phyloP scores from a whole-genome alignment of 2,329 filamentous ascomycete species.

The Ceratocystis alfenasii region DNA sequence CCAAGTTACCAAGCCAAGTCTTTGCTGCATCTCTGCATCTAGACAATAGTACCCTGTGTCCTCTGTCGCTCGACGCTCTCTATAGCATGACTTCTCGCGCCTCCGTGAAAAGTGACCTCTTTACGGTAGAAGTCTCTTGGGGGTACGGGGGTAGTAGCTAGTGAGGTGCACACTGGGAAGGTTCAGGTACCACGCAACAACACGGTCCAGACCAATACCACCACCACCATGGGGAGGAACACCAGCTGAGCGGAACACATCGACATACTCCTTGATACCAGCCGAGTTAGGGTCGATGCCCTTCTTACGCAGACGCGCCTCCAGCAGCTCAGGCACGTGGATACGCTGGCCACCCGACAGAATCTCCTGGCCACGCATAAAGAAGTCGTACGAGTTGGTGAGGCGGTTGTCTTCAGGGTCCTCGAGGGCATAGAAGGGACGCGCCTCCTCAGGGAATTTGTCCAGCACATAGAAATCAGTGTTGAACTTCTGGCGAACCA shows the following conservation, averaged over 20 bases:
- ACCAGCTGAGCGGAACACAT: slow-evolving; percentile 67
- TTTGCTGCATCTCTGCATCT: background rate
- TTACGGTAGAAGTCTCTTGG: slow-evolving; percentile 46
- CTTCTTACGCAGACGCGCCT: slow-evolving; percentile 63
- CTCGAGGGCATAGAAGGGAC: slow-evolving; percentile 86
- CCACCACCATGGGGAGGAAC: slow-evolving; percentile 85
- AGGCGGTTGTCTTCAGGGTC: slow-evolving; percentile 54
- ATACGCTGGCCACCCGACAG: slow-evolving; percentile 87
- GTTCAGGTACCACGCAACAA: slow-evolving; percentile 56
- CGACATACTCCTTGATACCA: slow-evolving; percentile 82
- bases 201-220: slow-evolving; percentile 79
- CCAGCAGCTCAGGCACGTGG: slow-evolving; percentile 63
- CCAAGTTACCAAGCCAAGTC: background rate
- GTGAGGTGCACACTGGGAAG: slow-evolving; percentile 48
- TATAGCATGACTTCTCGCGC: background rate
- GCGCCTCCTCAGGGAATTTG: slow-evolving; percentile 81
- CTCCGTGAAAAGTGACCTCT: background rate
- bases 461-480: slow-evolving; percentile 96
- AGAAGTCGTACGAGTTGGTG: slow-evolving; percentile 66
- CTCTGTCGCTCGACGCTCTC: background rate
- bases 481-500: slow-evolving; percentile 78
- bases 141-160: slow-evolving; percentile 47
- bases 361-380: slow-evolving; percentile 87
- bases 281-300: slow-evolving; percentile 64
- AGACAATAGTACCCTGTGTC: background rate